Conservation (phyloP, 2,329 filamentous ascomycete genomes). For the Sphaerulina populicola region DNA sequence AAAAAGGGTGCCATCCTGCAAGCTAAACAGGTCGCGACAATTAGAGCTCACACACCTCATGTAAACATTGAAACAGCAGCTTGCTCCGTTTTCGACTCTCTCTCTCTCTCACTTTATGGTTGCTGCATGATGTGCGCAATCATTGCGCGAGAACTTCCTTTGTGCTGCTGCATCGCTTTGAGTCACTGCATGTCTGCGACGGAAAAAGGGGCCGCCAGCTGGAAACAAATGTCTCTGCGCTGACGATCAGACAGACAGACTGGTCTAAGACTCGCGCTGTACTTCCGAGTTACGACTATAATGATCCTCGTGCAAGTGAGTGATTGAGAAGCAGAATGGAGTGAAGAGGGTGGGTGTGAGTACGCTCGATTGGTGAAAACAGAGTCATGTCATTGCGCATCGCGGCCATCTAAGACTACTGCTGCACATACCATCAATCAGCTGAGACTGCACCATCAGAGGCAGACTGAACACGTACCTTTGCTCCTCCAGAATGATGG, state of each 20-base stretch:
- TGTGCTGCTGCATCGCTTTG: not conserved
- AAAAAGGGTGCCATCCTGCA: not conserved
- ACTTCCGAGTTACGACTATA: not conserved
- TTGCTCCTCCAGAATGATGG: too few relatives aligned
- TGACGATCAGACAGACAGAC: too few relatives aligned
- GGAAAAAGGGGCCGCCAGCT: not conserved
- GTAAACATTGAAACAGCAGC: too few relatives aligned
- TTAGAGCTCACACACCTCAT: too few relatives aligned
- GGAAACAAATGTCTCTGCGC: not conserved
- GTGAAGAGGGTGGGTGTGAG: too few relatives aligned
- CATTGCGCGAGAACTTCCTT: not conserved
- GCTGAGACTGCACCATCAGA: too few relatives aligned
- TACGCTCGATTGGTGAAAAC: too few relatives aligned
- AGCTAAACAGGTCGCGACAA: not conserved
- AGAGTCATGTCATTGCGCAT: too few relatives aligned
- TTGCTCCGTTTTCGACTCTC: too few relatives aligned
- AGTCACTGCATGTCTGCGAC: not conserved
- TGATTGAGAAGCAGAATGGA: too few relatives aligned
- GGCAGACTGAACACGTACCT: not conserved
- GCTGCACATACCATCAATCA: too few relatives aligned
- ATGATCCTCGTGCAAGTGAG: not conserved
- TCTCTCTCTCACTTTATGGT: not conserved
- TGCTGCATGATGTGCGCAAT: conserved; percentile 1
- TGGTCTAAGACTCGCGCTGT: not conserved
- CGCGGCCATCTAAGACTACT: too few relatives aligned